Base-by-base conservation (phyloP, 2,329 filamentous ascomycete genomes). In the Aspergillus glaucus region DNA sequence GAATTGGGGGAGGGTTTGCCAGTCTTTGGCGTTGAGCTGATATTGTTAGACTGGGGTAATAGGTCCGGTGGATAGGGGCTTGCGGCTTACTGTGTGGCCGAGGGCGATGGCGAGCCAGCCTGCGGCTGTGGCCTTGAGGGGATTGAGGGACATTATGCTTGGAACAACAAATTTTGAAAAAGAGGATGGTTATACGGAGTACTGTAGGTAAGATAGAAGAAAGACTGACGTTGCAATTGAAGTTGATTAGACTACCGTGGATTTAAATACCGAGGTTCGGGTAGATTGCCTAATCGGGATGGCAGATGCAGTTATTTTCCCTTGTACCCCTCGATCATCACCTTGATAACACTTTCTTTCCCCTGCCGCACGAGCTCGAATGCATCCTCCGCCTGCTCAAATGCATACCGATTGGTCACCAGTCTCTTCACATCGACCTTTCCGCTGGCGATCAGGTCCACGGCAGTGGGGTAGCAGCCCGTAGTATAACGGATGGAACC, bases 401-500 rank as follows among this genome's bases (percentile, higher is more conserved):
- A 75, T 21, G 62, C 64, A 57, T 62, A 73, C 2, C 66, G 60
- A 48, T 72, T 63, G 0, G 67, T 74, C 32, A 74, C 67, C 19
- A 73, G 51, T 4, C 57, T 55, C 56, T 72, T 70, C 2, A 68
- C 65, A 45, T 62, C 53, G 34, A 58, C 61, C 50, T 75, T 77
- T 1, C 75, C 73, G n/a, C 64, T 70, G 0, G 73, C 68, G n/a
- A 80, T 66, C 6, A 81, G 61, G 37, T 75, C 65, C 0, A 81
- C 64, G 0, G 78, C 78, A 4, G 67, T 56, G 0, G 75, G 70
- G 56, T 79, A 80, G 52, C 72, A 75, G 0, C 77, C 77, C 0
- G 70, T 63, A 3, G 67, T 71, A 50, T 80, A 81, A 2, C 77
- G 67, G 45, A 80, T 78, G 0, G 72, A 76, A 1, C 77, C 78